Conservation (phyloP, 768 basidiomycete genomes). For the Leccinum boreale region DNA sequence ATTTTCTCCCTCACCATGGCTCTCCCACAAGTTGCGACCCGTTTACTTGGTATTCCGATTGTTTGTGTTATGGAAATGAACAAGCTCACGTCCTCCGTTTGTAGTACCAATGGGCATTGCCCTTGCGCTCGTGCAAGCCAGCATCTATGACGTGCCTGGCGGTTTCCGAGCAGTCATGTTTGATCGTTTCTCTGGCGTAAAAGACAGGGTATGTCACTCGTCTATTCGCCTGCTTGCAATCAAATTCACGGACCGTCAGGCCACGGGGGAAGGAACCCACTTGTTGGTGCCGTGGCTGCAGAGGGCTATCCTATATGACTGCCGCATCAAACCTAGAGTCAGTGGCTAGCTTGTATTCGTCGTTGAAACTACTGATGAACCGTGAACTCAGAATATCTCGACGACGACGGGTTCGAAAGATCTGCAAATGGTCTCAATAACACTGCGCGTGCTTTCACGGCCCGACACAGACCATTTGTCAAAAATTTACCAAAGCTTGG, state of each 20-base stretch:
- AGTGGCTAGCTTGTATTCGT: slow-evolving; percentile 23
- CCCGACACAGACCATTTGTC: slow-evolving; percentile 86
- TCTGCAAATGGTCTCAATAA: slow-evolving; percentile 97
- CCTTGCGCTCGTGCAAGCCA: slow-evolving; percentile 45
- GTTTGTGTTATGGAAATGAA: background rate
- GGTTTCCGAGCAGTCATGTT: slow-evolving; percentile 97
- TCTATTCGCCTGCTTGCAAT: background rate
- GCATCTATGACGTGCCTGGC: slow-evolving; percentile 76
- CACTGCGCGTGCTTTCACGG: slow-evolving; percentile 90
- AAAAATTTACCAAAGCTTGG: slow-evolving; percentile 93
- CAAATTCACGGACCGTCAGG: slow-evolving; percentile 42
- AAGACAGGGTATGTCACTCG: slow-evolving; percentile 56
- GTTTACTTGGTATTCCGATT: slow-evolving; percentile 44
- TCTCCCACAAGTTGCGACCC: slow-evolving; percentile 44
- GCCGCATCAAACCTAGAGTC: slow-evolving; percentile 93
- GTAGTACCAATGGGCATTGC: slow-evolving; percentile 40
- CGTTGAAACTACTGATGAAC: slow-evolving; percentile 2
- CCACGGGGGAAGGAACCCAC: slow-evolving; percentile 91
- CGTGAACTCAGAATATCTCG: slow-evolving; percentile 76
- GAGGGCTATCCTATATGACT: slow-evolving; percentile 95
- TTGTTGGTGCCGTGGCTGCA: slow-evolving; percentile 95
- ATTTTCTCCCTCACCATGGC: slow-evolving; percentile 39
- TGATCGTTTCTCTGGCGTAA: slow-evolving; percentile 92
- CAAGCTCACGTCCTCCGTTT: slow-evolving; percentile 8
- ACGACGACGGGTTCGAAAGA: slow-evolving; percentile 98